Conservation (phyloP, 495 filamentous ascomycete genomes). For the Talaromyces adpressus region DNA sequence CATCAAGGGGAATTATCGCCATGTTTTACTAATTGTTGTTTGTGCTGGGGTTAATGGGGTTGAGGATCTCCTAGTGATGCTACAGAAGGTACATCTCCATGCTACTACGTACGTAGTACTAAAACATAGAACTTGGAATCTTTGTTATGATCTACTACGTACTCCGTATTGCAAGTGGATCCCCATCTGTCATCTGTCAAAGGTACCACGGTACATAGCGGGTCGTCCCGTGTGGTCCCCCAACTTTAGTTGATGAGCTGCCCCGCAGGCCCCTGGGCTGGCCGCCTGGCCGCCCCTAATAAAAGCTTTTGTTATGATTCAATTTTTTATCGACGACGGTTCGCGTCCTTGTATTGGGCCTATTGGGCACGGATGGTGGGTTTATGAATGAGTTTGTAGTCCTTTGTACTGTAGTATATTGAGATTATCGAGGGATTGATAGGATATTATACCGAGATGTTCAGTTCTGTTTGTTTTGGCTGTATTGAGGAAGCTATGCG, state of each 20-base stretch:
- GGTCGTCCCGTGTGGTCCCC: background rate
- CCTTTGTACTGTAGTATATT: background rate
- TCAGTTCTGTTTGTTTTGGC: background rate
- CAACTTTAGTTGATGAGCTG: background rate
- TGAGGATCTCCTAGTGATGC: too few relatives aligned
- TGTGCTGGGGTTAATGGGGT: too few relatives aligned
- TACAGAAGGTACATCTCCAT: background rate
- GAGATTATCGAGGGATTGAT: background rate
- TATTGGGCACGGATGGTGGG: too few relatives aligned
- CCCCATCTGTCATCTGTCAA: background rate
- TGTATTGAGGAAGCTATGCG: background rate
- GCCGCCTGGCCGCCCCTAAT: background rate
- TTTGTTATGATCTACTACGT: background rate
- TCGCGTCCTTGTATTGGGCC: too few relatives aligned
- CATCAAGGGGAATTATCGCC: background rate
- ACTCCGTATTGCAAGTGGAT: too few relatives aligned
- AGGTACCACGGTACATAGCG: background rate
- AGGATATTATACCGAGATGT: background rate
- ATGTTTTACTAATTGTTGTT: background rate
- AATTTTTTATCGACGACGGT: too few relatives aligned
- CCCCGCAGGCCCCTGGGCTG: too few relatives aligned
- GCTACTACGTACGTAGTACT: background rate
- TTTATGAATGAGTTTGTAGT: too few relatives aligned
- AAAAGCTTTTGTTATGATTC: background rate
- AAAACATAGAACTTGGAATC: background rate